Evolutionary conservation across 495 filamentous ascomycete genomes (phyloP).

Genomic region (Podospora pseudocomata): DNA sequence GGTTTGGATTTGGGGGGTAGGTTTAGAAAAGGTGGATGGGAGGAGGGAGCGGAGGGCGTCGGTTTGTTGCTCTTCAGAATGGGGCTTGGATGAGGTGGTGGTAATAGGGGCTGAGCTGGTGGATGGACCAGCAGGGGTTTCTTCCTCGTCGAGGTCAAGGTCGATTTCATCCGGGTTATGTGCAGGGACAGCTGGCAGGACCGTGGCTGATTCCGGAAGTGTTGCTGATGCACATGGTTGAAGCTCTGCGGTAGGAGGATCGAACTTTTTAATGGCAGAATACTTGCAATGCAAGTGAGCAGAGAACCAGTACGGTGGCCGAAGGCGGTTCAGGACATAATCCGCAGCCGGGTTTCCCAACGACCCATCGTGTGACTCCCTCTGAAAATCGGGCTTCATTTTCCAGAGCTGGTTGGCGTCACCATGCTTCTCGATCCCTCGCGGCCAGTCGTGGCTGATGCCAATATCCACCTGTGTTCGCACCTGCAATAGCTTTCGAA

Average conservation of each 20-base stretch:
- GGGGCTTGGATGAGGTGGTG: constrained; percentile 50
- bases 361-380: constrained; percentile 66
- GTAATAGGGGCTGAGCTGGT: background rate
- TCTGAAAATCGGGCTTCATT: constrained; percentile 66
- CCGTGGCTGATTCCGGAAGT: constrained; percentile 8
- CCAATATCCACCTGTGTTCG: constrained; percentile 82
- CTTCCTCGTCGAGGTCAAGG: constrained; percentile 22
- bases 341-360: constrained; percentile 75
- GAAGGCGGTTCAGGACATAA: constrained; percentile 72
- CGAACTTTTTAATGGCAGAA: constrained; percentile 65
- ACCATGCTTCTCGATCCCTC: constrained; percentile 70
- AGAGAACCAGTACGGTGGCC: constrained; percentile 88
- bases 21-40: constrained; percentile 60
- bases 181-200: background rate
- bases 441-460: constrained; percentile 93
- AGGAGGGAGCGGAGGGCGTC: constrained; percentile 62
- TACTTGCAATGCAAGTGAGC: constrained; percentile 90
- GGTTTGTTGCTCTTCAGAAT: constrained; percentile 22
- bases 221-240: background rate
- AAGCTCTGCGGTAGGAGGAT: constrained; percentile 19
- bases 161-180: constrained; percentile 8
- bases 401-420: constrained; percentile 59
- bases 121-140: background rate
- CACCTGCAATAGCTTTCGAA: constrained; percentile 82
- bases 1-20: constrained; percentile 19